A percentile compares a stretch with the other conserved stretches of the same genome.
phyloP scores from a whole-genome alignment of 495 filamentous ascomycete genomes.

The Parathielavia hyrcaniae region DNA sequence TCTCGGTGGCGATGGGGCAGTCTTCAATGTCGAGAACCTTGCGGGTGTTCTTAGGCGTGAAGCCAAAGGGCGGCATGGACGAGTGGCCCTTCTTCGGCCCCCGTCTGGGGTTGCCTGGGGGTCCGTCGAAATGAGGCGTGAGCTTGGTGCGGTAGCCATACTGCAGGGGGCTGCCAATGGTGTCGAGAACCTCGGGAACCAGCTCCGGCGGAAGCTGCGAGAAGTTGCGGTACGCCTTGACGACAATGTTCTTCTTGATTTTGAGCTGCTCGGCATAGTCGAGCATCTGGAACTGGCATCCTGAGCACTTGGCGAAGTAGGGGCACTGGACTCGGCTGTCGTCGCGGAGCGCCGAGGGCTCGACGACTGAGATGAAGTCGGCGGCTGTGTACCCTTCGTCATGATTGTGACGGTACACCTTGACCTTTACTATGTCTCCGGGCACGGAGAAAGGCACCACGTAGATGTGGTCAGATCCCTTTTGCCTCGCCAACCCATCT shows the following conservation, averaged over 20 bases:
- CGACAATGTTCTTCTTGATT: conserved; percentile 78
- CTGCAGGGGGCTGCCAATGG: conserved; percentile 80
- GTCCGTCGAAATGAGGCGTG: conserved; percentile 87
- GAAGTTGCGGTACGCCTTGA: conserved; percentile 89
- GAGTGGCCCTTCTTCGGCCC: conserved; percentile 39
- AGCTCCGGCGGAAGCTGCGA: conserved; percentile 69
- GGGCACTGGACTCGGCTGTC: conserved; percentile 69
- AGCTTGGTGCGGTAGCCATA: conserved; percentile 95
- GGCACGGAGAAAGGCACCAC: conserved; percentile 81
- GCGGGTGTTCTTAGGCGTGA: conserved; percentile 68
- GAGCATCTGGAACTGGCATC: conserved; percentile 97
- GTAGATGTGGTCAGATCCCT: conserved; percentile 65
- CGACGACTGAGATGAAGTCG: conserved; percentile 73
- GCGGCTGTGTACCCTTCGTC: conserved; percentile 59
- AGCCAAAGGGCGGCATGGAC: conserved; percentile 77
- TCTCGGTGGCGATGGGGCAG: conserved; percentile 88
- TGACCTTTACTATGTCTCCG: conserved; percentile 73
- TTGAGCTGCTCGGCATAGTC: conserved; percentile 77
- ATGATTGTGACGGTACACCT: conserved; percentile 63
- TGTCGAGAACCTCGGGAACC: conserved; percentile 70
- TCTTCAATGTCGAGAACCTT: conserved; percentile 89
- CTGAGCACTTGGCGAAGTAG: conserved; percentile 83
- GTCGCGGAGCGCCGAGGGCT: conserved; percentile 67
- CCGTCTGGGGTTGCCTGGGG: conserved; percentile 41
- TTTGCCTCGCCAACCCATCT: conserved; percentile 68